Percentiles rank a stretch among this genome's conserved stretches.
These are phyloP conservation scores for Exidia glandulosa DNA, from an alignment of 768 basidiomycete genomes.

Conservation along the genomic window DNA sequence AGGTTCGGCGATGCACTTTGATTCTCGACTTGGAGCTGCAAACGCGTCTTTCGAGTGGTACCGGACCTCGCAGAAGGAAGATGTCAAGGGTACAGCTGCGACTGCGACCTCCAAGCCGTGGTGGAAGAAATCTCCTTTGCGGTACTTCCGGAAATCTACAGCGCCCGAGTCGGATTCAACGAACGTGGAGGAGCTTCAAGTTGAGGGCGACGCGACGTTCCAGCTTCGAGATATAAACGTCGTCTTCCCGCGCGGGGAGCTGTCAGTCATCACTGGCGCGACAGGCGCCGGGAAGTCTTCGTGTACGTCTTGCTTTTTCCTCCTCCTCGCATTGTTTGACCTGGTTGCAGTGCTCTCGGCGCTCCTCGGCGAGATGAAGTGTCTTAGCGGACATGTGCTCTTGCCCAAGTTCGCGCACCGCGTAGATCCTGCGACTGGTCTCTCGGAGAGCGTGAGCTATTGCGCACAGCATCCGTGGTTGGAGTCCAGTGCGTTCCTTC, in stretches of 20 bases:
- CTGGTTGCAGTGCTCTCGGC: slow-evolving; percentile 1
- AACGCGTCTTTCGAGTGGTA: background rate
- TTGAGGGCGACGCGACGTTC: slow-evolving; percentile 7
- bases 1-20: background rate
- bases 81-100: no score
- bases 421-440: slow-evolving; percentile 27
- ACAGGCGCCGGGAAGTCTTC: slow-evolving; percentile 5
- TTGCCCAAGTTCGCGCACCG: slow-evolving; percentile 19
- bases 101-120: no score
- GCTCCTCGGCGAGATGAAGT: slow-evolving; percentile 7
- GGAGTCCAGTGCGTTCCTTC: background rate
- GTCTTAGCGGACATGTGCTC: background rate
- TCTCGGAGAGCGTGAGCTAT: background rate
- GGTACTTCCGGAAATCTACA: no score
- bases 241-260: slow-evolving; percentile 10
- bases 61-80: background rate
- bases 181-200: background rate
- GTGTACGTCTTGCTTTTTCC: no score
- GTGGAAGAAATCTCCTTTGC: no score
- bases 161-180: no score
- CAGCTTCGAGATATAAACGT: slow-evolving; percentile 8
- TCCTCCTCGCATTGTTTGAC: background rate
- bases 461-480: background rate
- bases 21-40: background rate
- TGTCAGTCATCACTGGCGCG: slow-evolving; percentile 5